Conservation (phyloP, 768 basidiomycete species). For the Psilocybe cyanescens region DNA sequence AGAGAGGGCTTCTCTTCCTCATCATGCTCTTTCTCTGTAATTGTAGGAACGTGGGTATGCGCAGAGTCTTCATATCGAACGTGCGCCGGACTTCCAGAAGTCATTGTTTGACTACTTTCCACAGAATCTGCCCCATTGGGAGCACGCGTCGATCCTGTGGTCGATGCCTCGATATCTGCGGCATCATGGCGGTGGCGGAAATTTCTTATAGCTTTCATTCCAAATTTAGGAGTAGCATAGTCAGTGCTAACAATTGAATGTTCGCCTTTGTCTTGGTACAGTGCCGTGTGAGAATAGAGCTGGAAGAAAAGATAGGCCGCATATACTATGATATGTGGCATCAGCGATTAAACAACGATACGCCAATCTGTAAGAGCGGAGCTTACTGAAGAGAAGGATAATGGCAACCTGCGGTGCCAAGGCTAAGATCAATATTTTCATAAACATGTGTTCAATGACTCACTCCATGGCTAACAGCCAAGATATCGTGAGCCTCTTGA, state of each 20-base stretch:
- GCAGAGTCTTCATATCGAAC: neutral
- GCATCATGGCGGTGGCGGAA: conserved; percentile 2
- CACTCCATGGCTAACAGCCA: conserved; percentile 78
- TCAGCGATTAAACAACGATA: no score
- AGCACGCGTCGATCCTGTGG: neutral
- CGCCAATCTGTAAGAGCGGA: no score
- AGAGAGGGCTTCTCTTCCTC: conserved; percentile 56
- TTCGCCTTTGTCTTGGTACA: conserved; percentile 59
- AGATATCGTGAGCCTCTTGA: conserved; percentile 46
- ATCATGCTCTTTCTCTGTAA: conserved; percentile 40
- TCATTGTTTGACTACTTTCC: neutral
- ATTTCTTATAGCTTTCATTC: conserved; percentile 6
- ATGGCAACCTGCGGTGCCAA: conserved; percentile 59
- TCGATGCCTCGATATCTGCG: neutral
- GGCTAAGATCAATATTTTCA: conserved; percentile 45
- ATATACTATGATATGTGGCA: conserved; percentile 19
- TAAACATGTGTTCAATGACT: conserved; percentile 25
- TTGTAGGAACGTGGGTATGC: neutral
- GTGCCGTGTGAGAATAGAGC: conserved; percentile 70
- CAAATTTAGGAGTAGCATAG: conserved; percentile 33
- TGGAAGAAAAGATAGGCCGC: conserved; percentile 79
- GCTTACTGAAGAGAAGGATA: conserved; percentile 75
- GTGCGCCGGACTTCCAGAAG: neutral
- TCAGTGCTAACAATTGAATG: conserved; percentile 37
- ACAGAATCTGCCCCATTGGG: neutral